Conservation (phyloP, 441 rosid genomes). For the Pelargonium citronellum region DNA sequence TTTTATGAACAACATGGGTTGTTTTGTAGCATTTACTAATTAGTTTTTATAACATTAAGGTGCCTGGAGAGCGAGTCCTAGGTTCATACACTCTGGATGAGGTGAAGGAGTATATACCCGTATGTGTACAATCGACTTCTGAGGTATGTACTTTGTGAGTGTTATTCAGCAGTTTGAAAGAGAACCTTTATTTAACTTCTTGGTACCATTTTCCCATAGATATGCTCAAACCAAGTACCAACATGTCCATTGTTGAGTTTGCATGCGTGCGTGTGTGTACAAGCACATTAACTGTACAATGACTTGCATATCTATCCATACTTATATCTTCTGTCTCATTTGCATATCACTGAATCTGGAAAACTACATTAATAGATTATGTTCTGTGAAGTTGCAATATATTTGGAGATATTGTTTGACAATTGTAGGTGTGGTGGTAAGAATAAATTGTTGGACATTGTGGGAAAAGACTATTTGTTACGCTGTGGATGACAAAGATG, state of each 20-base stretch:
- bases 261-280: too few relatives aligned
- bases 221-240: too few relatives aligned
- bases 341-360: not conserved
- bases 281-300: not conserved
- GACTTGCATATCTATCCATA: not conserved
- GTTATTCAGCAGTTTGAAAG: not conserved
- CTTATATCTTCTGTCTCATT: not conserved
- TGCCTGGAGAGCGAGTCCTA: conserved; percentile 79
- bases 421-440: not conserved
- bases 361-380: not conserved
- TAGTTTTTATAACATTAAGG: conserved; percentile 41
- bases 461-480: not conserved
- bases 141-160: conserved; percentile 48
- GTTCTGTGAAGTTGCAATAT: not conserved
- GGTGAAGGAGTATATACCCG: conserved; percentile 54
- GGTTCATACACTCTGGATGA: conserved; percentile 84
- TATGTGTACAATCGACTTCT: conserved; percentile 59
- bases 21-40: conserved; percentile 16
- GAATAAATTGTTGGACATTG: not conserved
- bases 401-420: not conserved
- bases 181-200: conserved; percentile 2
- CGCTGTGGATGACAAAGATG: not conserved
- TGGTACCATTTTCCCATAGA: not conserved
- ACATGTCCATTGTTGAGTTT: too few relatives aligned
- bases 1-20: not conserved